Evolutionary conservation across 805 yeast species (phyloP).

Genomic region (Metschnikowia cerradonensis): DNA sequence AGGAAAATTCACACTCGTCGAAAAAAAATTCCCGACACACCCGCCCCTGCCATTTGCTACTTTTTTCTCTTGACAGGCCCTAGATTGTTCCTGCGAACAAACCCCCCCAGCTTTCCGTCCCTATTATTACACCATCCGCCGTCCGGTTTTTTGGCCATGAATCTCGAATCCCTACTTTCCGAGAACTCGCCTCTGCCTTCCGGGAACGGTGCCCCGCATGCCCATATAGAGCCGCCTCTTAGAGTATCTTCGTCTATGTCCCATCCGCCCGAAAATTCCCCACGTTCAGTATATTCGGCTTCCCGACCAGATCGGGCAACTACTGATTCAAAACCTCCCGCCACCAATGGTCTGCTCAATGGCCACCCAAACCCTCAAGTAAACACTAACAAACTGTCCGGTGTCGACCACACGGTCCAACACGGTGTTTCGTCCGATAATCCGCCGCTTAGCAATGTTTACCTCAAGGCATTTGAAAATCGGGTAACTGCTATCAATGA

Average conservation of each 20-base stretch:
- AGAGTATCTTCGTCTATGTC: not conserved
- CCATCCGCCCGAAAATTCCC: not conserved
- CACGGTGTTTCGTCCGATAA: not conserved
- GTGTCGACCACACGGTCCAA: not conserved
- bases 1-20: slow-evolving; percentile 14
- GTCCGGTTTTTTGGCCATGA: slow-evolving; percentile 12
- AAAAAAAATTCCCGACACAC: slow-evolving; percentile 12
- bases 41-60: slow-evolving; percentile 3
- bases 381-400: not conserved
- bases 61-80: slow-evolving; percentile 1
- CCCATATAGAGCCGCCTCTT: not conserved
- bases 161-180: slow-evolving; percentile 19
- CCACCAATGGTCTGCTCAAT: not conserved
- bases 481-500: slow-evolving; percentile 12
- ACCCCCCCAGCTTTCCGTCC: not conserved
- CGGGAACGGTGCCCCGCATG: not conserved
- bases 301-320: not conserved
- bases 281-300: not conserved
- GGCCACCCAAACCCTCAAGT: not conserved
- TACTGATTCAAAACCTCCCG: not conserved
- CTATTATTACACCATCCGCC: slow-evolving; percentile 1
- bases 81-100: not conserved
- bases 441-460: slow-evolving; percentile 5
- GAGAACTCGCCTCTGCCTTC: slow-evolving; percentile 13
- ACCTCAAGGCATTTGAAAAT: slow-evolving; percentile 13